Base-by-base conservation (phyloP, 2,329 filamentous ascomycete genomes). In the Ophiostoma piceae region DNA sequence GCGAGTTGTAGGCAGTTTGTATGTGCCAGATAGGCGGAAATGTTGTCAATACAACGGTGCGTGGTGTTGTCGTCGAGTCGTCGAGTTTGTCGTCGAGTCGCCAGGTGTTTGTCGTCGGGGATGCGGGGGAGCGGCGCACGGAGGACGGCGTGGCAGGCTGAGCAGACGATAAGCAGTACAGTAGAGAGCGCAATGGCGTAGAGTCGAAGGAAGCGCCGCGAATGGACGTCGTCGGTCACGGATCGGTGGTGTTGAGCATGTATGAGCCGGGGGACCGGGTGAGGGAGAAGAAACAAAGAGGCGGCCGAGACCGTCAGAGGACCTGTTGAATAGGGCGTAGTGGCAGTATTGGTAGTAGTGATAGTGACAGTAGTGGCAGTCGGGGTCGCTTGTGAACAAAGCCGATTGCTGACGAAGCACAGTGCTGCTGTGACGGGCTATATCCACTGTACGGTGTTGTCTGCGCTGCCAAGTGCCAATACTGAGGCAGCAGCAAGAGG, bases 231-330 rank as follows among this genome's bases (percentile, higher is more conserved):
- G 26, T 32, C 57, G 57, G 57, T 32, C 57, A 62, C 57, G 26
- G 26, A 32, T 62, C n/a, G 57, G 57, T 62, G 57, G 26, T 32
- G 32, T 26, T 62, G 57, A 16, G 57, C 26, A 32, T 57, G 9
- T 57, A 57, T 57, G 51, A 62, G 57, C 57, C 57, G 57, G 57
- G 26, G 26, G 57, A 32, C 57, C 57, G 57, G 57, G 54, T 32
- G 57, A 62, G 26, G 26, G 12, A 62, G 16, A 22, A 62, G 14
- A 62, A 14, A 32, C 11, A 62, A 26, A 62, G n/a, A 32, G 57
- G 32, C 26, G 57, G 57, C 57, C 57, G 57, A 57, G n/a, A 57
- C 51, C 51, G 51, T 57, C 51, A 57, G 51, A 43, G 67, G 47
- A n/a, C 16, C 51, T 57, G 51, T 22, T 26, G 51, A 12, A n/a